Evolutionary conservation across 2,329 filamentous ascomycete genomes (phyloP).

Genomic region (Beauveria bassiana): DNA sequence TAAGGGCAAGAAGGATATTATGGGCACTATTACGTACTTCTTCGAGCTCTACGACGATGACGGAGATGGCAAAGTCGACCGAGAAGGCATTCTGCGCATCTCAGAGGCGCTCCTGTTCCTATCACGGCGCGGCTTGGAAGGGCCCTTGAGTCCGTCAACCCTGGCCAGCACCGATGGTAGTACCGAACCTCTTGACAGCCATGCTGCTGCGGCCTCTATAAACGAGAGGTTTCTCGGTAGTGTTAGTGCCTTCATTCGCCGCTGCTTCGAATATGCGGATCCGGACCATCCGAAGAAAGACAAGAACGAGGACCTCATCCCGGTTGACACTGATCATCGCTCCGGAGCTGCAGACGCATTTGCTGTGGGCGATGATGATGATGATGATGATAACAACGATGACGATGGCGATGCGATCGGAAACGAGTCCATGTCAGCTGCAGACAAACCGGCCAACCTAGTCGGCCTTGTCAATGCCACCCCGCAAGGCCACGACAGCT

Average conservation of each 20-base stretch:
- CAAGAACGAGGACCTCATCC: slow-evolving; percentile 20
- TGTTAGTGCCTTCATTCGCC: slow-evolving; percentile 88
- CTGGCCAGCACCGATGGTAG: slow-evolving; percentile 43
- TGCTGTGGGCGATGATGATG: slow-evolving; percentile 66
- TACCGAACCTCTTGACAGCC: slow-evolving; percentile 28
- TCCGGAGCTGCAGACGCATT: slow-evolving; percentile 46
- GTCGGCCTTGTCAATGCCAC: slow-evolving; percentile 23
- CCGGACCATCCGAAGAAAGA: slow-evolving; percentile 67
- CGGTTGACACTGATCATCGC: slow-evolving; percentile 20
- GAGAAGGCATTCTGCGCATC: slow-evolving; percentile 90
- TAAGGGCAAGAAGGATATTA: slow-evolving; percentile 90
- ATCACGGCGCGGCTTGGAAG: slow-evolving; percentile 78
- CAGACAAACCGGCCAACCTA: not conserved
- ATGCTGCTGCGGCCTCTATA: slow-evolving; percentile 48
- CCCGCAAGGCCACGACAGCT: slow-evolving; percentile 26
- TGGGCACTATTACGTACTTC: slow-evolving; percentile 96
- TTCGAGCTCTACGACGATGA: slow-evolving; percentile 96
- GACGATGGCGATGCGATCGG: slow-evolving; percentile 42
- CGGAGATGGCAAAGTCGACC: slow-evolving; percentile 81
- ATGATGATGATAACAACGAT: slow-evolving; percentile 40
- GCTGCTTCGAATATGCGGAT: slow-evolving; percentile 97
- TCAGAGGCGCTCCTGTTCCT: slow-evolving; percentile 91
- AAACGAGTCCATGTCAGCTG: slow-evolving; percentile 27
- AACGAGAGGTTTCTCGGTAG: slow-evolving; percentile 89
- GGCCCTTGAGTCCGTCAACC: slow-evolving; percentile 47